Evolutionary conservation across 1,284 basidiomycete genomes (phyloP), one percentile per base, ranked within the genome.

Genomic region (Gomphus sp.): DNA sequence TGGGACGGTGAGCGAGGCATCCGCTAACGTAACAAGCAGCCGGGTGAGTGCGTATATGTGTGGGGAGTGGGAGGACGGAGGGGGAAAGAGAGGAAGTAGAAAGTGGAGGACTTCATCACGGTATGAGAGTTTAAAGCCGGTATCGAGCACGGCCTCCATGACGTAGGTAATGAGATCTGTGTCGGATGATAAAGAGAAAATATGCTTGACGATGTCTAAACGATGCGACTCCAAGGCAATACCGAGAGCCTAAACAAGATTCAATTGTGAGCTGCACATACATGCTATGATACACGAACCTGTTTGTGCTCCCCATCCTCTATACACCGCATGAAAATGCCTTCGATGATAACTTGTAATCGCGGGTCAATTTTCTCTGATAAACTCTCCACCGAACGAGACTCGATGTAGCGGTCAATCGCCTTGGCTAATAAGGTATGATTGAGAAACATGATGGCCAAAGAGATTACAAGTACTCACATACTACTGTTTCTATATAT

Each of bases 401-500:
- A 73, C 64, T 76, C 74, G 62, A 96, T 91, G 67, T 96, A 97
- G 61, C 87, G 81, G 79, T 98, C 94, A 67, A 98, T 93, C 53
- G 93, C 93, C 69, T 93, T 93, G 64, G 94, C 93, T 95, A 64
- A 56, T 62, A 43, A 41, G 52, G 55, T 18, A 58, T 22, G 6
- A 43, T 43, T 12, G 47, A 11, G 8, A 34, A 55, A 14, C 14
- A 34, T 54, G 51, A 57, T 60, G 57, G 57, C 49, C 64, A 49
- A 54, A 58, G 54, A 55, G 60, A 53, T 44, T 49, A 28, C 52
- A 33, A 51, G 41, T 7, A 82, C 91, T 70, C 67, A 95, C 93
- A 92, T 60, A 97, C 82, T 64, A 98, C 85, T 4, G 95, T 98
- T 73, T 98, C 93, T 22, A 92, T 83, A 72, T 91, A 98, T 74